Conservation (phyloP, 495 filamentous ascomycete genomes). For the Articulospora tetracladia region DNA sequence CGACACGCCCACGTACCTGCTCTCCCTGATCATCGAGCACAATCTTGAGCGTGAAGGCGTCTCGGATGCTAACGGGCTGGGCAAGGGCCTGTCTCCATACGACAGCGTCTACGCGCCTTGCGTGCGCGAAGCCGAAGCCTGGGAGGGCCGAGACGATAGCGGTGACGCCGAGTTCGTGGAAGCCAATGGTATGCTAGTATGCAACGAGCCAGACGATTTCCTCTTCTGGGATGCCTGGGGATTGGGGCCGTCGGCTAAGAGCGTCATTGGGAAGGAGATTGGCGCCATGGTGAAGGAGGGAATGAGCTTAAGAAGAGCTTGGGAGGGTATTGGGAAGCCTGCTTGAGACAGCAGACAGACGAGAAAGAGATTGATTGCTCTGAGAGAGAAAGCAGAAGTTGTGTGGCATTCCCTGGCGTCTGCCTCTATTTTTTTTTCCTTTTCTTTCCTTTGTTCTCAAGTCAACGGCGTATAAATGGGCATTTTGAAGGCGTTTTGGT, state of each 20-base stretch:
- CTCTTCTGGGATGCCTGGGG: constrained; percentile 24
- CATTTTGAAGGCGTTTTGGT: too few species aligned
- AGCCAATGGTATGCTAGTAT: constrained; percentile 11
- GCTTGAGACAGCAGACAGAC: background rate
- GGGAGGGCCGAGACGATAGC: background rate
- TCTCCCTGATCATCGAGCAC: constrained; percentile 21
- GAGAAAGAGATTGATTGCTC: background rate
- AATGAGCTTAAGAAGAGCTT: constrained; percentile 1
- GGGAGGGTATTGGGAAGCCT: background rate
- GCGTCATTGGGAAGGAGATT: constrained; percentile 14
- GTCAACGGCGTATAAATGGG: too few species aligned
- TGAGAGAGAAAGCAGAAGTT: background rate
- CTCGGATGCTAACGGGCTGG: constrained; percentile 20
- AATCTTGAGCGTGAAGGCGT: constrained; percentile 17
- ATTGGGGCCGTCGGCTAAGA: constrained; percentile 11
- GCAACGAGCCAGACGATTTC: constrained; percentile 16
- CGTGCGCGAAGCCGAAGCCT: constrained; percentile 4
- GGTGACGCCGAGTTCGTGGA: background rate
- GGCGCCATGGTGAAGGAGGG: constrained; percentile 13
- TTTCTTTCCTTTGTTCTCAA: too few species aligned
- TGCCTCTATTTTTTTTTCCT: too few species aligned
- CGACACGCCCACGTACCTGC: constrained; percentile 15
- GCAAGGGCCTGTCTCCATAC: constrained; percentile 14
- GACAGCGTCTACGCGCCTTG: constrained; percentile 19
- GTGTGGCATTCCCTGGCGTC: background rate